Evolutionary conservation across 192 early-diverging fungal genomes (phyloP), one percentile per base, ranked within the genome.

Genomic region (Pilaira anomala): DNA sequence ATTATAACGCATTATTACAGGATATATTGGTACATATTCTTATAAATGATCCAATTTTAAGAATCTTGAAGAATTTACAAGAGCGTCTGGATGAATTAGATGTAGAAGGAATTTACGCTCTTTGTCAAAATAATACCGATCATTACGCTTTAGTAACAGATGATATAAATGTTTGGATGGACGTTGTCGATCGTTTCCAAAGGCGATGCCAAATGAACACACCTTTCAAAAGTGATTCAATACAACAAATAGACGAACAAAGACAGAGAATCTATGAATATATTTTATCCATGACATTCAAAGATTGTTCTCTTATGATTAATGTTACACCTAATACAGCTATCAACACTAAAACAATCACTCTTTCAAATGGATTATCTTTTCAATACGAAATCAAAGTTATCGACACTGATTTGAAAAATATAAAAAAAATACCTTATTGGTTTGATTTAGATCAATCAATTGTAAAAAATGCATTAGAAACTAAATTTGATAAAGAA

Each of bases 1-100:
- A 39, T 25, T 21, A 14, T 14, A 33, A 62, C 6, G 36, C n/a
- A 13, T 9, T 45, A 28, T 48, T 82, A 1, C 65, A 59, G 33
- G 28, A 63, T 14, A n/a, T 66, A 13, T 4, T 85, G 40, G 44
- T 59, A 0, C 40, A 59, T 3, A 68, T 86, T 21, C 30, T 86
- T 22, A 39, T 57, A 21, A n/a, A 64, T 0, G 81, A 83, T 42
- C 62, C 61, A 9, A 45, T 85, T 9, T 62, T 87, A 52, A 19
- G 51, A 3, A 66, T 63, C 7, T 66, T 87, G 13, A 69, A 61
- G 9, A 24, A 52, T 6, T 56, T 76, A 26, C 85, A 87, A 60
- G 58, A 41, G 26, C 22, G 29, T 33, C 62, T 85, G 45, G 85
- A 87, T 66, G 52, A 55, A 30, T 61, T 74, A 29, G 85, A 84